These are phyloP conservation scores for Candida railenensis DNA, from an alignment of 805 yeast species.

Conservation along the genomic window DNA sequence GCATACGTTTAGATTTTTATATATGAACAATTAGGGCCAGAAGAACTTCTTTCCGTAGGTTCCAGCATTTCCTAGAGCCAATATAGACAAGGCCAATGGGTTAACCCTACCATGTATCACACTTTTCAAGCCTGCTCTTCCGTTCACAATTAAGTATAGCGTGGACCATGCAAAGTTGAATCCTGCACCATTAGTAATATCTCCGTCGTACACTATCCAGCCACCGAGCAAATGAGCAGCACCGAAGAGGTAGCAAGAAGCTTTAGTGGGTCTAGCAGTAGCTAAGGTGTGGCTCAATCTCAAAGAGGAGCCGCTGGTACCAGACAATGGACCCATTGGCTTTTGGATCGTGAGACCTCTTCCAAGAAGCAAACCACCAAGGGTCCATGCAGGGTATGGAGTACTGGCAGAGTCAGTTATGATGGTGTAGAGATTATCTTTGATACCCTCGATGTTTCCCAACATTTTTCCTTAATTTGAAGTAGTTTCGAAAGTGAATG, in stretches of 20 bases:
- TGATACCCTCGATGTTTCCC: not conserved
- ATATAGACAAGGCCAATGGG: conserved; percentile 58
- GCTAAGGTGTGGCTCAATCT: conserved; percentile 18
- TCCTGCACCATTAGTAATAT: conserved; percentile 76
- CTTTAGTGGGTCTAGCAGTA: conserved; percentile 31
- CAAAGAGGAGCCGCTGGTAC: conserved; percentile 18
- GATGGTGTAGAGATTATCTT: not conserved
- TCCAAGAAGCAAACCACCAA: conserved; percentile 13
- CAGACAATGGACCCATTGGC: conserved; percentile 14
- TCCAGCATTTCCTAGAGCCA: conserved; percentile 61
- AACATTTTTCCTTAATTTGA: not conserved
- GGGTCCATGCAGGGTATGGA: conserved; percentile 22
- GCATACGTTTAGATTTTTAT: not conserved
- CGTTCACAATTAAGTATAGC: conserved; percentile 70
- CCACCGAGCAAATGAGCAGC: conserved; percentile 64
- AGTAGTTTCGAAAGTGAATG: not conserved
- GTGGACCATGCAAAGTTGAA: conserved; percentile 80
- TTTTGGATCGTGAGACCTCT: conserved; percentile 13
- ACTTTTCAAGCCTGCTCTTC: conserved; percentile 52
- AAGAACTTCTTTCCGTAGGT: conserved; percentile 72
- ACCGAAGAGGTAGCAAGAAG: conserved; percentile 56
- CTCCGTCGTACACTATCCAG: conserved; percentile 75
- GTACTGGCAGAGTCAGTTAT: conserved; percentile 6
- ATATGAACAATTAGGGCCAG: conserved; percentile 29
- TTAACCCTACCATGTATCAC: conserved; percentile 56